Evolutionary conservation across 2,329 filamentous ascomycete genomes (phyloP).

Genomic region (Fusarium algeriense): DNA sequence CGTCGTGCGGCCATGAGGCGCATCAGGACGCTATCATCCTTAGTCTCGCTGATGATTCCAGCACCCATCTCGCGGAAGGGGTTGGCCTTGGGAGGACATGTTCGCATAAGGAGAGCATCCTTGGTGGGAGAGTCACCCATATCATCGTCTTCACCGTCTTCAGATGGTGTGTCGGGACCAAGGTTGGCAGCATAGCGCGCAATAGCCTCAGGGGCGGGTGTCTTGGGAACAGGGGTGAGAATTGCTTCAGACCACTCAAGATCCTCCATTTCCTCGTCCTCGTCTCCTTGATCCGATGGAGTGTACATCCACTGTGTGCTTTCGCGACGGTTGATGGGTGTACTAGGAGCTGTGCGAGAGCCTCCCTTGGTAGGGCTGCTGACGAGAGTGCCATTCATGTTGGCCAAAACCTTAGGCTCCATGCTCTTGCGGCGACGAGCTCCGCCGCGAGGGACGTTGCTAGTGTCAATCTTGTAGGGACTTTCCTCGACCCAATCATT

Average conservation of each 20-base stretch:
- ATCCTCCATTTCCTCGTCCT: constrained; percentile 55
- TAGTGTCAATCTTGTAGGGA: constrained; percentile 76
- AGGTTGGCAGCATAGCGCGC: constrained; percentile 63
- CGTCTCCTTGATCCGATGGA: constrained; percentile 60
- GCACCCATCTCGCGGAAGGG: constrained; percentile 55
- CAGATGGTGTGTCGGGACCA: constrained; percentile 61
- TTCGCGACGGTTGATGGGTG: constrained; percentile 65
- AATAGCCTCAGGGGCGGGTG: constrained; percentile 67
- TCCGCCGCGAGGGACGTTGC: constrained; percentile 75
- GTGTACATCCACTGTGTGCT: constrained; percentile 68
- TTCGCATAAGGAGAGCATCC: constrained; percentile 61
- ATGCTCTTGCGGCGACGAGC: constrained; percentile 82
- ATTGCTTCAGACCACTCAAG: constrained; percentile 59
- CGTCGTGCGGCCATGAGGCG: constrained; percentile 78
- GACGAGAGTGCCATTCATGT: constrained; percentile 74
- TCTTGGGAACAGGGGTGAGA: constrained; percentile 69
- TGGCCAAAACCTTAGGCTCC: constrained; percentile 78
- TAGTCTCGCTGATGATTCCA: constrained; percentile 61
- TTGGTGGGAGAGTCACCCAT: constrained; percentile 49
- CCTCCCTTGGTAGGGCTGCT: constrained; percentile 53
- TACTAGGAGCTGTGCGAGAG: constrained; percentile 57
- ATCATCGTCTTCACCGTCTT: constrained; percentile 48
- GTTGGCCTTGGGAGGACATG: constrained; percentile 66
- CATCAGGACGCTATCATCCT: constrained; percentile 69
- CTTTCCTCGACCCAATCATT: constrained; percentile 82